Evolutionary conservation across 176 grass and related monocot genomes (phyloP), one percentile per base, ranked within the genome.

Genomic region (Oryza nivara): DNA sequence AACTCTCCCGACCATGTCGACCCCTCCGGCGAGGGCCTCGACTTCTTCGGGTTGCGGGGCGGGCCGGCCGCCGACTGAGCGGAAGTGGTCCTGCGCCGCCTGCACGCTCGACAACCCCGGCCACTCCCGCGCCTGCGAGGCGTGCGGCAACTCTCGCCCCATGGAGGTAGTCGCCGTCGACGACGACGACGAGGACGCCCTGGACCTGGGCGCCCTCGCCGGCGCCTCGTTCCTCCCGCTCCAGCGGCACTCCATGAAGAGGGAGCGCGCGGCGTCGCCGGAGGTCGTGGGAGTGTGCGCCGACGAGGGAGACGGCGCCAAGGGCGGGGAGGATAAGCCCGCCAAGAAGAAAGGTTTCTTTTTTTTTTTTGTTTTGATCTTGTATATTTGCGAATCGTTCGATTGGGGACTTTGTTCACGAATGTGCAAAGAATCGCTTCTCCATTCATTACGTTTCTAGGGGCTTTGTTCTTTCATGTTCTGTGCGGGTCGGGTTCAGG

Each of bases 51-150:
- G 9, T 8, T 86, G 16, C 83, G 61, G 51, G 25, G 25, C 25
- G 75, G 43, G 74, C 14, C 19, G 6, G 36, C 20, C 6, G 38
- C 38, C 38, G 38, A 40, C 38, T 6, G 38, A 40, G 38, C 12
- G 1, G 12, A 2, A 15, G 64, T 97, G 95, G 92, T 1, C 74
- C 52, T 97, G 92, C 78, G 54, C 22, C 28, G 6, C 17, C 14
- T 97, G 95, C 88, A 97, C 95, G 46, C 65, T 92, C n/a, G 0
- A 65, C 20, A 97, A 97, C 72, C 41, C 82, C 35, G 7, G 34
- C 15, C 63, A 63, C 26, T 36, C 58, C 46, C 58, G 14, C 28
- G 10, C 51, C 19, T 97, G 95, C 84, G 61, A 78, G 30, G 20
- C 73, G 22, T 97, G 95, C 72, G 49, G 82, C 52, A 49, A 82